Base-by-base conservation (phyloP, 1,284 basidiomycete genomes). In the Heterobasidion occidentale region DNA sequence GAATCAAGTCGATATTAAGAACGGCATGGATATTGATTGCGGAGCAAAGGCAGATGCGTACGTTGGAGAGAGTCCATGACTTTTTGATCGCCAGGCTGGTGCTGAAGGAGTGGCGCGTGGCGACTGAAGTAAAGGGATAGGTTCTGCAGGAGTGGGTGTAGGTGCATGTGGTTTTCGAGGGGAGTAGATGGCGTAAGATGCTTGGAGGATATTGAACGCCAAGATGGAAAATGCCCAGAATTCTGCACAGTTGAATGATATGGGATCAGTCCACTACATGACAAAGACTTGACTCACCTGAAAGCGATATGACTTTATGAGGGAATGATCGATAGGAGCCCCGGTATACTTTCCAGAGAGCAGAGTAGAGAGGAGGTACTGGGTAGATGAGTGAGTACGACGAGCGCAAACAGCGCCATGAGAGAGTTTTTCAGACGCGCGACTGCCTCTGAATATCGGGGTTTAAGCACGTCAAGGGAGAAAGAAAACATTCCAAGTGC, bases 361-460 rank as follows among this genome's bases (percentile, higher is more conserved):
- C 59, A 6, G 62, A 46, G 48, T 56, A 56, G 2, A 58, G 59
- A 3, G 62, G 52, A 35, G 62, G 57, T 9, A 61, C 20, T n/a
- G 62, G 62, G 57, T n/a, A 63, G 61, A 47, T 61, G 57, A 1
- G 62, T 63, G 9, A 61, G 51, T 8, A 59, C 55, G 48, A 57
- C 7, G 42, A 61, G 55, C 1, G 53, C 47, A 15, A 61, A 11
- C 9, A 63, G 56, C 1, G 62, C 62, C 9, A 63, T 19, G 7
- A 61, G 9, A 46, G 61, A 59, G 46, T 59, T 55, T 15, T 48
- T 56, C 27, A 63, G 54, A 51, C 59, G 61, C 45, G 51, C 38
- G 34, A 61, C 49, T 19, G 62, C 62, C 51, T 63, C 62, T 36
- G 60, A 52, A 47, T 56, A 52, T 2, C 51, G 51, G 14, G 62